Percentiles rank a stretch among this genome's conserved stretches.
These are phyloP conservation scores for Paecilomyces sp. DNA, from an alignment of 2,329 filamentous ascomycete species.

Conservation along the genomic window DNA sequence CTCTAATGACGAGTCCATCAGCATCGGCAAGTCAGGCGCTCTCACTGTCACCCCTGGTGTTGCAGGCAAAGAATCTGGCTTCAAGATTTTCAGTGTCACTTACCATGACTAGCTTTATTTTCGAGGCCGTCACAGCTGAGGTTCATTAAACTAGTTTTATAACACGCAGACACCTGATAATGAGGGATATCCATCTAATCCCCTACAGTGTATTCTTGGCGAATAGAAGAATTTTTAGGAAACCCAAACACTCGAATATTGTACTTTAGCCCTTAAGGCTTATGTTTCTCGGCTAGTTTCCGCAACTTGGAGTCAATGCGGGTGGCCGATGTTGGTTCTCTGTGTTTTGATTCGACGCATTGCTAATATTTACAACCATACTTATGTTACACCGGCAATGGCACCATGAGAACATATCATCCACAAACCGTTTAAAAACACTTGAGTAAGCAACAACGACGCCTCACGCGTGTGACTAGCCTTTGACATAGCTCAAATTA, in stretches of 20 bases:
- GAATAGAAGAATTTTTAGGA: too few relatives aligned
- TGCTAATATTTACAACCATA: too few relatives aligned
- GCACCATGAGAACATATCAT: neutral
- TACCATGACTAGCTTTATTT: conserved; percentile 16
- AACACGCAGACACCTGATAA: too few relatives aligned
- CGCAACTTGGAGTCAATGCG: too few relatives aligned
- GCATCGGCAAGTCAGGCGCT: conserved; percentile 5
- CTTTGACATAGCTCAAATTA: neutral
- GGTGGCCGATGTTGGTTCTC: too few relatives aligned
- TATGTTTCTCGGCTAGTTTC: too few relatives aligned
- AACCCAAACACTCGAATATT: too few relatives aligned
- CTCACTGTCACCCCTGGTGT: neutral
- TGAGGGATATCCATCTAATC: too few relatives aligned
- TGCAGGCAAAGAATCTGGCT: conserved; percentile 9
- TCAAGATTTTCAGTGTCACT: conserved; percentile 25
- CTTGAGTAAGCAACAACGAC: neutral
- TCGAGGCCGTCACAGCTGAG: neutral
- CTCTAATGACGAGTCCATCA: conserved; percentile 13
- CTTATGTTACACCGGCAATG: too few relatives aligned
- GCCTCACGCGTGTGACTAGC: neutral
- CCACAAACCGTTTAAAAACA: neutral
- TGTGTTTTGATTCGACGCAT: too few relatives aligned
- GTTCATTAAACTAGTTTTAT: neutral
- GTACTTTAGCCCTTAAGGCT: too few relatives aligned
- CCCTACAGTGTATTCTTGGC: too few relatives aligned